Base-by-base conservation (phyloP, 2,329 filamentous ascomycete species). In the Blumeriella jaapii region DNA sequence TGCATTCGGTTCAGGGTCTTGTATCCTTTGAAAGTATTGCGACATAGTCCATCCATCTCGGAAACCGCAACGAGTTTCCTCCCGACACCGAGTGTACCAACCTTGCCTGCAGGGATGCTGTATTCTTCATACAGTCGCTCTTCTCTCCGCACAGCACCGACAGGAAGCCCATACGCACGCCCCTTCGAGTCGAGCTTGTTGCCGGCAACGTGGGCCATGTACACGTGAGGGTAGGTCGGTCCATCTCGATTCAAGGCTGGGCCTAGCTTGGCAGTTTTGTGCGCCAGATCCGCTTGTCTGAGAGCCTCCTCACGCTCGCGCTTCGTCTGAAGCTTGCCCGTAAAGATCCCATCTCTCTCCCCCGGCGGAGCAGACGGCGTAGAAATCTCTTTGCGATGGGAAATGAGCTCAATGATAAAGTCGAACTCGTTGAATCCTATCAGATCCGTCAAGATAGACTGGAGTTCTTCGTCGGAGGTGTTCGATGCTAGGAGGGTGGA, bases 1-100 rank as follows among this genome's bases (percentile, higher is more conserved):
- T 98, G 91, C 93, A 98, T 98, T 17, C 93, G 80, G 54, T 98
- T 98, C 40, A 98, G 69, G 3, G 82, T 63, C 60, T 87, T 89
- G 65, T 98, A 98, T 0, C 87, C 87, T 54, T 80, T 83, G 63
- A 98, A 98, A 0, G 91, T 98, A n/a, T 73, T 75, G 41, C 75
- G 72, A 51, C 91, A 98, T 17, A 98, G 67, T 0, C 83, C 85
- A 57, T 98, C 91, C 64, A 98, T 69, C 3, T 86, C 81, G 5
- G 70, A 65, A 40, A 98, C 89, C 19, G 76, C 64, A 13, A 98
- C 65, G 10, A 96, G 69, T 51, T 74, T 84, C 50, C 82, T 81
- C 4, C 80, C 77, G 2, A 67, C 70, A 10, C 73, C 79, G 10
- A 93, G 65, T 0, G 69, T 76, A 1, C 86, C 87, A 22, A 89